Evolutionary conservation across 2,329 filamentous ascomycete species (phyloP).

Genomic region (Xylariaceae sp.): DNA sequence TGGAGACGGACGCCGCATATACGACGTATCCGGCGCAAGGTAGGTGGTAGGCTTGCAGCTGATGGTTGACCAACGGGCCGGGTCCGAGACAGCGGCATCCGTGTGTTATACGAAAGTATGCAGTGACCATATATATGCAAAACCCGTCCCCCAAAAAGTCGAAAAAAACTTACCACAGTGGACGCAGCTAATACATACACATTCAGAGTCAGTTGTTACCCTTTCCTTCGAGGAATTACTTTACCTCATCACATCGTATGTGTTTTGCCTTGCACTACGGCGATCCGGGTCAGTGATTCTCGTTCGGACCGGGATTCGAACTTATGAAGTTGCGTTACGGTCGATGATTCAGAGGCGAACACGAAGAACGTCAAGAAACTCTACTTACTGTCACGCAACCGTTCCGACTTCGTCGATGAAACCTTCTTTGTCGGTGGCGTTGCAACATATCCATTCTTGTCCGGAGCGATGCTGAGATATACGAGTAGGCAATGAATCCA

Average conservation of each 20-base stretch:
- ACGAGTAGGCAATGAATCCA: too few relatives aligned
- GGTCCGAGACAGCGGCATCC: too few relatives aligned
- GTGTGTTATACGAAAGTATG: too few relatives aligned
- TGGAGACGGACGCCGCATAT: too few relatives aligned
- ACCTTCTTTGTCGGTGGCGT: constrained; percentile 31
- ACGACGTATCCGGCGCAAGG: too few relatives aligned
- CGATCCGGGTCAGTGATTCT: not conserved
- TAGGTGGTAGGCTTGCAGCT: too few relatives aligned
- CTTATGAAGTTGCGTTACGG: not conserved
- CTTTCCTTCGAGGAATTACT: constrained; percentile 2
- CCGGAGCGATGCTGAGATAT: constrained; percentile 9
- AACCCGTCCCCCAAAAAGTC: too few relatives aligned
- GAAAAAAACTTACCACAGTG: too few relatives aligned
- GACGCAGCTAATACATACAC: too few relatives aligned
- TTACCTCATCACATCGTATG: constrained; percentile 44
- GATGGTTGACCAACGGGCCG: too few relatives aligned
- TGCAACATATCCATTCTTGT: constrained; percentile 20
- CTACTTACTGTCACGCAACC: constrained; percentile 25
- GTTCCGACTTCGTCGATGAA: constrained; percentile 31
- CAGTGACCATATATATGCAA: too few relatives aligned
- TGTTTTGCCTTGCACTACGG: constrained; percentile 36
- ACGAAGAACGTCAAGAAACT: not conserved
- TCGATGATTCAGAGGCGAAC: not conserved
- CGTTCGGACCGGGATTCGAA: not conserved
- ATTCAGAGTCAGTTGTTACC: too few relatives aligned